Base-by-base conservation (phyloP, 169 alveolate genomes). In the Sarcocystis neurona region DNA sequence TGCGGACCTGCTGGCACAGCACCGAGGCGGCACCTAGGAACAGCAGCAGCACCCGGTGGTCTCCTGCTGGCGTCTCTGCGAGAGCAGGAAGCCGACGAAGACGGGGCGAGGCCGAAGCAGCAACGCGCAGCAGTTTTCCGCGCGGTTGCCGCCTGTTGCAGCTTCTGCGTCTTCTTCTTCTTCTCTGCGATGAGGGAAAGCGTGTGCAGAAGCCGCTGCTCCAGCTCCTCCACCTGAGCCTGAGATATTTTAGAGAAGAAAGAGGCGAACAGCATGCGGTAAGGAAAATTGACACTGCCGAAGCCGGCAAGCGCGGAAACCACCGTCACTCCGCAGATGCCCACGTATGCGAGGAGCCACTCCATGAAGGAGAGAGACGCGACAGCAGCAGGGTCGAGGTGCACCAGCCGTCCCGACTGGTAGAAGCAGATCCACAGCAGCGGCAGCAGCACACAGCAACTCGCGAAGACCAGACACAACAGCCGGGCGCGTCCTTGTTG, bases 241-340 rank as follows among this genome's bases (percentile, higher is more conserved):
- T 87, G 91, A 8, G 80, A 53, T 0, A 79, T 74, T 15, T 86
- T 86, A 23, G 70, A 87, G n/a, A 87, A 53, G 53, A 85, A 87
- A 1, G 58, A 32, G 60, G 91, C 91, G 15, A 47, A 34, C 58
- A 87, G 50, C 66, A 58, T 87, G 41, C 56, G n/a, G 53, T 87
- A 87, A 43, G 91, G 91, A 70, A 44, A 87, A 30, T 72, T 75
- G 75, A 87, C 87, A 34, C 78, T 34, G 0, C 91, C 91, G 39
- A 87, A 87, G 32, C 91, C 91, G n/a, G 91, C 91, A 43, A 87
- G 72, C 74, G 91, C 91, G 34, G 87, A 74, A 20, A 87, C 91
- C 15, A 87, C 87, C 0, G 91, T 75, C 43, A 87, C 91, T 15
- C 91, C 91, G 30, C 91, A 87, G 15, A 87, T 87, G 34, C 91